A percentile compares a stretch with the other conserved stretches of the same genome.
Evolutionary conservation across 257 asterid species (phyloP).

Genomic region (Gentiana macrophylla): DNA sequence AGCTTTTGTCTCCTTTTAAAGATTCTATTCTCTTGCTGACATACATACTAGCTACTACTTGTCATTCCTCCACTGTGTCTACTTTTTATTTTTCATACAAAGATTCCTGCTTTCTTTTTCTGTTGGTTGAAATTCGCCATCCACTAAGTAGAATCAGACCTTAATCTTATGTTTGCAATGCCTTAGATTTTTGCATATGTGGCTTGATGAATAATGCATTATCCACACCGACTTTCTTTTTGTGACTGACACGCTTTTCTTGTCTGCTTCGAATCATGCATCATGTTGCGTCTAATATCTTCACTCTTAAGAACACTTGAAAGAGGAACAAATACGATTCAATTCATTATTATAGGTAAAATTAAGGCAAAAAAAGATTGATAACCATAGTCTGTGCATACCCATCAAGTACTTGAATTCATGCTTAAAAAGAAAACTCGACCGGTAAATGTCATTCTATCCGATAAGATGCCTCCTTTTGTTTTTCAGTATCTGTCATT

Average conservation of each 20-base stretch:
- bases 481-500: too few species aligned
- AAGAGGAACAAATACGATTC: too few species aligned
- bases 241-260: too few species aligned
- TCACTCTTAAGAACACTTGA: too few species aligned
- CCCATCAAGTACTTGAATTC: too few species aligned
- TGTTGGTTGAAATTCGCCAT: background rate
- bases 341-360: too few species aligned
- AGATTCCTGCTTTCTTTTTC: conserved; percentile 1
- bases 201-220: background rate
- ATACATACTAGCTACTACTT: conserved; percentile 11
- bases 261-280: background rate
- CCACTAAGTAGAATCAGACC: too few species aligned
- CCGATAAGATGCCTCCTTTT: too few species aligned
- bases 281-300: background rate
- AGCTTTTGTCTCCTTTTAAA: conserved; percentile 24
- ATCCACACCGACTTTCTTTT: background rate
- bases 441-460: too few species aligned
- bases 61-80: conserved; percentile 7
- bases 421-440: too few species aligned
- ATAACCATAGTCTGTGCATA: too few species aligned
- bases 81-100: background rate
- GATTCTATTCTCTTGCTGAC: conserved; percentile 31
- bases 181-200: background rate
- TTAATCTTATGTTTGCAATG: background rate
- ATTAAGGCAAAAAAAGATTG: too few species aligned